Evolutionary conservation across 495 filamentous ascomycete species (phyloP).

Genomic region (Xylaria scruposa): DNA sequence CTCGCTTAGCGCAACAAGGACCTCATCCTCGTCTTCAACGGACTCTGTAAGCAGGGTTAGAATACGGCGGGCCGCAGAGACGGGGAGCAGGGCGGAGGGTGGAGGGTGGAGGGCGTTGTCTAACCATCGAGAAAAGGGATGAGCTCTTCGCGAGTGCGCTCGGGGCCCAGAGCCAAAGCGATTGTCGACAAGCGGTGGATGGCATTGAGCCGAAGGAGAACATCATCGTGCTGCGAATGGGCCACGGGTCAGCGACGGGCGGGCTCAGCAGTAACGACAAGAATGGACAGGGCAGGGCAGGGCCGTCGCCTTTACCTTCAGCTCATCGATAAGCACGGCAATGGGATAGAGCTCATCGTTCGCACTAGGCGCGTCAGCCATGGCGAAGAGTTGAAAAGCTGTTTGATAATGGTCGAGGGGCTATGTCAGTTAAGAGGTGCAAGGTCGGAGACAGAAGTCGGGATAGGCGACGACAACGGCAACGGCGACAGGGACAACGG

Average conservation of each 20-base stretch:
- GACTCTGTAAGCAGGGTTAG: constrained; percentile 69
- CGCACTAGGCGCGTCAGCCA: constrained; percentile 63
- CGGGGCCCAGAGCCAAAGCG: constrained; percentile 90
- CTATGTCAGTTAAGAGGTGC: constrained; percentile 1
- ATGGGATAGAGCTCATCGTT: constrained; percentile 99
- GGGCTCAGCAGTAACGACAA: neutral
- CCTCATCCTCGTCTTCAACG: constrained; percentile 98
- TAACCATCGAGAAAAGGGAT: constrained; percentile 98
- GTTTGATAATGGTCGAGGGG: constrained; percentile 10
- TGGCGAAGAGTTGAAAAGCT: constrained; percentile 43
- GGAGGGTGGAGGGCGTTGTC: constrained; percentile 32
- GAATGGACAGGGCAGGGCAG: constrained; percentile 8
- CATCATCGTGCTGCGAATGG: constrained; percentile 85
- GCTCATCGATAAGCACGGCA: constrained; percentile 98
- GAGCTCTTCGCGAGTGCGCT: constrained; percentile 95
- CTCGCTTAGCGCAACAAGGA: constrained; percentile 94
- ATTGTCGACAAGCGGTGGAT: constrained; percentile 98
- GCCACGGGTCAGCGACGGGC: constrained; percentile 28
- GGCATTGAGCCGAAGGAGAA: constrained; percentile 94
- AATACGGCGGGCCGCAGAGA: constrained; percentile 32
- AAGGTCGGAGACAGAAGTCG: constrained; percentile 14
- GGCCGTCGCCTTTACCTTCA: constrained; percentile 73
- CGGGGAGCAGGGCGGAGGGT: neutral
- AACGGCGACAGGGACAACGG: neutral
- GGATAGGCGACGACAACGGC: neutral